Evolutionary conservation across 495 filamentous ascomycete species (phyloP), one percentile per base, ranked within the genome.

Genomic region (Haplographium delicatum): DNA sequence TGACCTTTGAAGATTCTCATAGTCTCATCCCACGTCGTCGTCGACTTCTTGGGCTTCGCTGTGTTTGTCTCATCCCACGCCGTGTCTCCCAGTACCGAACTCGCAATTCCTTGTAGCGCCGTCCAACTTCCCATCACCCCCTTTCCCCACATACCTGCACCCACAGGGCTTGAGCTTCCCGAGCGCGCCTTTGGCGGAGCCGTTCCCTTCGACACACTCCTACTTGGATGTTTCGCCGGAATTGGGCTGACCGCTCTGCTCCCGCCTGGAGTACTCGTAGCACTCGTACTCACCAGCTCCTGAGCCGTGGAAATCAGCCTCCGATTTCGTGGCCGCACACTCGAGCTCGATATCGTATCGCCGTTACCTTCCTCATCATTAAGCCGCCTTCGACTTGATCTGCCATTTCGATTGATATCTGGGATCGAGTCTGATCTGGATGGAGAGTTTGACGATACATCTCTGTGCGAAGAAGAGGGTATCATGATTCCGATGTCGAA

Each of bases 101-200:
- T 65, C 25, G 65, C 63, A 37, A 68, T 50, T 16, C 54, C 58
- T 23, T 67, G 63, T 10, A 67, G 39, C 7, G 60, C 47, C 37
- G 44, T 50, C 65, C 65, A 67, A n/a, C n/a, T n/a, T n/a, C 44
- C 50, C 47, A 20, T 42, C 38, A 20, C 13, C 26, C 35, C 39
- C 40, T 27, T 48, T 11, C 43, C 47, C 37, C 13, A 42, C 28
- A 19, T 34, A 0, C 39, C 41, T 47, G 30, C 57, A 39, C 16
- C 22, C 10, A 10, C 7, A 2, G 35, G 35, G 11, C 35, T 39
- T 19, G 56, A 44, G 35, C 57, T 58, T 7, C 51, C 49, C 10
- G 48, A 15, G 37, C 19, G 47, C 49, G 49, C 18, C 54, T 53
- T 7, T 54, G 44, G n/a, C 60, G 64, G 28, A 62, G 45, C 30